Percentiles rank a stretch among this genome's conserved stretches.
Evolutionary conservation across 176 grass and related monocot species (phyloP).

Genomic region (Rhipidocladum racemiflorum): DNA sequence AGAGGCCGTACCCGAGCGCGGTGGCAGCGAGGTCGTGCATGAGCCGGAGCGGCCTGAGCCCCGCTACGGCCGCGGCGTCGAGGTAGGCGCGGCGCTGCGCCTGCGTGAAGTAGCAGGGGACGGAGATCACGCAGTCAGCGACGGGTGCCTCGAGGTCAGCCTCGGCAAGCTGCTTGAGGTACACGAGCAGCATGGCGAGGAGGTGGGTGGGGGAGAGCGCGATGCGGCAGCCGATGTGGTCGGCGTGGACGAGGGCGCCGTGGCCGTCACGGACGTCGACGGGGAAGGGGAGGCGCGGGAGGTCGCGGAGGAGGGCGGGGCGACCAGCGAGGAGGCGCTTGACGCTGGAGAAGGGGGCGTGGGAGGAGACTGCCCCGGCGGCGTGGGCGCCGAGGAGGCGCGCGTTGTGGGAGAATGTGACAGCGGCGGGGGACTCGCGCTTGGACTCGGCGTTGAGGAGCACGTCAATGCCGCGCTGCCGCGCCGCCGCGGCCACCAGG

Average conservation of each 20-base stretch:
- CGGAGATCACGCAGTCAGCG: constrained; percentile 73
- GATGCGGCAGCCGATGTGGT: constrained; percentile 56
- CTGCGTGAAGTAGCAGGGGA: constrained; percentile 94
- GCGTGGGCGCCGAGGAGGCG: constrained; percentile 57
- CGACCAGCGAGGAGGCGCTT: constrained; percentile 66
- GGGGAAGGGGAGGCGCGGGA: constrained; percentile 54
- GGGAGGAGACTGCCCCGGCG: constrained; percentile 50
- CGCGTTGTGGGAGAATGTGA: constrained; percentile 71
- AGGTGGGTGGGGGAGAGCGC: constrained; percentile 62
- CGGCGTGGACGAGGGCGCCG: constrained; percentile 25
- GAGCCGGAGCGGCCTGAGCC: constrained; percentile 69
- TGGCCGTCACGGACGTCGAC: background rate
- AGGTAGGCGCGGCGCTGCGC: constrained; percentile 67
- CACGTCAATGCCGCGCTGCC: constrained; percentile 78
- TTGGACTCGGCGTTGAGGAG: constrained; percentile 79
- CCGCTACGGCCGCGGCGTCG: constrained; percentile 77
- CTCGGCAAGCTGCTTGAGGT: constrained; percentile 74
- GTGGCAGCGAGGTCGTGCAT: constrained; percentile 92
- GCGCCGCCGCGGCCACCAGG: constrained; percentile 56
- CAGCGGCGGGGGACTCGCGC: constrained; percentile 73
- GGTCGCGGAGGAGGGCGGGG: constrained; percentile 35
- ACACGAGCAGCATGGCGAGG: constrained; percentile 75
- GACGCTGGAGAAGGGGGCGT: constrained; percentile 54
- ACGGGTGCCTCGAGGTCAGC: constrained; percentile 56
- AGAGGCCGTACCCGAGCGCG: constrained; percentile 88